These are phyloP conservation scores for Solanum ossicruentum DNA, from an alignment of 257 asterid species.

Conservation along the genomic window DNA sequence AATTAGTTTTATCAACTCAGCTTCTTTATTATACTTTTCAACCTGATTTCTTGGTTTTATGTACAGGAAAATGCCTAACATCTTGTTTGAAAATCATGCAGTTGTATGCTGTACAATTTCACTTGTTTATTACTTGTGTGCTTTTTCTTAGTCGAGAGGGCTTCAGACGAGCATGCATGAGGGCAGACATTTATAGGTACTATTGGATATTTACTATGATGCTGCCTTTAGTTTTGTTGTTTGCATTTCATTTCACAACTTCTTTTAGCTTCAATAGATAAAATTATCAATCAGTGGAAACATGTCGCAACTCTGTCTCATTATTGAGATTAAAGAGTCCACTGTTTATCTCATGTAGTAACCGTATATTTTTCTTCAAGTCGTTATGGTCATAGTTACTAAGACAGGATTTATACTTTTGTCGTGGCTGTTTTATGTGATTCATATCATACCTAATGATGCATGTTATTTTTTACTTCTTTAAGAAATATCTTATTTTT, in stretches of 20 bases:
- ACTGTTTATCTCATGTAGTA: background rate
- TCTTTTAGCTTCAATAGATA: background rate
- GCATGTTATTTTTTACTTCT: background rate
- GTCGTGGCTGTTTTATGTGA: background rate
- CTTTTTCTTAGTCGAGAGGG: slow-evolving; percentile 96
- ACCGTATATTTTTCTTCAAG: background rate
- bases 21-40: background rate
- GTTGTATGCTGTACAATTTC: slow-evolving; percentile 91
- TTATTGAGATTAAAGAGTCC: background rate
- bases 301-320: background rate
- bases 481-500: background rate
- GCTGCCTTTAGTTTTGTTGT: background rate
- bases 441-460: background rate
- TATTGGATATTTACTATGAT: slow-evolving; percentile 1
- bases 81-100: slow-evolving; percentile 24
- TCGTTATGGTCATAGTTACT: background rate
- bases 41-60: background rate
- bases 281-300: background rate
- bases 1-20: background rate
- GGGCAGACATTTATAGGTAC: slow-evolving; percentile 77
- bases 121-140: slow-evolving; percentile 75
- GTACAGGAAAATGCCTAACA: background rate
- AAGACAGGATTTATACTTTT: background rate
- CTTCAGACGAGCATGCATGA: slow-evolving; percentile 85
- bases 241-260: background rate